phyloP scores from a whole-genome alignment of 805 yeast genomes.

The Pichia kluyveri region DNA sequence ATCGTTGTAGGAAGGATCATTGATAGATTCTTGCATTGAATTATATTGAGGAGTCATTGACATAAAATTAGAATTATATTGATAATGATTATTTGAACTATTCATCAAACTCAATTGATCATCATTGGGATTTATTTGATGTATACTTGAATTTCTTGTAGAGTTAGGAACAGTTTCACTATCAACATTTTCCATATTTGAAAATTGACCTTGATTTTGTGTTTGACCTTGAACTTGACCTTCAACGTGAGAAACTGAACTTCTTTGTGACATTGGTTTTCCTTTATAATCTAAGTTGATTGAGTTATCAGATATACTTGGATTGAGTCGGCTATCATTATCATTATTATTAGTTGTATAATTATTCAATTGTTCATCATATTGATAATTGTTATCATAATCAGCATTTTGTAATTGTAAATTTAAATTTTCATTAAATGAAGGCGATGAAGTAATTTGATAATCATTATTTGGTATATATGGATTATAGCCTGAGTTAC shows the following conservation, averaged over 20 bases:
- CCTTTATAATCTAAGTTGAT: not conserved
- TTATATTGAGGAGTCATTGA: conserved; percentile 5
- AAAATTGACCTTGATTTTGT: not conserved
- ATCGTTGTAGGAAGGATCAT: conserved; percentile 19
- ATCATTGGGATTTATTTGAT: not conserved
- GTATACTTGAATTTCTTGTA: not conserved
- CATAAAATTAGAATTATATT: not conserved
- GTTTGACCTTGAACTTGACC: not conserved
- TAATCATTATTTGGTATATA: not conserved
- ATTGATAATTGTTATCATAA: not conserved
- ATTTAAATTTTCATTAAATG: conserved; percentile 14
- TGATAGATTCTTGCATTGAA: conserved; percentile 7
- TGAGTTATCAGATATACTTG: not conserved
- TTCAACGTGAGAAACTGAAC: not conserved
- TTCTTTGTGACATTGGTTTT: not conserved
- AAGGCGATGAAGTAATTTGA: conserved; percentile 18
- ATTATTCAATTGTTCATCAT: not conserved
- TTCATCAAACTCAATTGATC: not conserved
- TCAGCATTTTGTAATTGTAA: conserved; percentile 14
- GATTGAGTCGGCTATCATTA: conserved; percentile 5
- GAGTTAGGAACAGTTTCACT: not conserved
- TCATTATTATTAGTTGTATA: not conserved
- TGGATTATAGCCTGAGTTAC: conserved; percentile 13
- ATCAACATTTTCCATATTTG: conserved; percentile 1
- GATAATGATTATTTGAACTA: not conserved